These are phyloP conservation scores for Mortierella sp. DNA, from an alignment of 371 early-diverging fungal genomes.

Conservation along the genomic window DNA sequence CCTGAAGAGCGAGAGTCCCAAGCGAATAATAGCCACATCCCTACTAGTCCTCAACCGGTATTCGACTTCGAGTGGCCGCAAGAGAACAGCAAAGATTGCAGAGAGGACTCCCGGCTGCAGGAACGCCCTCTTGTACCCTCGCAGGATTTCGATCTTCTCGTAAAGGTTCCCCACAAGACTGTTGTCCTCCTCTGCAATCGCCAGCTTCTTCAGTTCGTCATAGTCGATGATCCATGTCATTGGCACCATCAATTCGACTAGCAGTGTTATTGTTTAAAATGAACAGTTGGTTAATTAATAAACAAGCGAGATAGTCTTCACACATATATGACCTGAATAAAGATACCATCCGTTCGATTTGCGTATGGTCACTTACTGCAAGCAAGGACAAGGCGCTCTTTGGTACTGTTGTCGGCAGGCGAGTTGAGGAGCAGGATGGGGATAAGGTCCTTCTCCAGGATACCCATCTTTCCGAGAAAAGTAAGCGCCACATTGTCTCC, in stretches of 20 bases:
- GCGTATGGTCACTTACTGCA: constrained; percentile 59
- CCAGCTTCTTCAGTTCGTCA: constrained; percentile 26
- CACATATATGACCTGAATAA: too few species aligned
- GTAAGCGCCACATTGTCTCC: constrained; percentile 73
- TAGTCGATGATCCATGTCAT: constrained; percentile 79
- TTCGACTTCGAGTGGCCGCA: constrained; percentile 67
- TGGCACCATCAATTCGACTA: constrained; percentile 82
- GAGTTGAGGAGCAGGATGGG: constrained; percentile 79
- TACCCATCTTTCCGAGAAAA: constrained; percentile 78
- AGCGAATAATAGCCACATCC: constrained; percentile 80
- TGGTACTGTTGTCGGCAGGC: constrained; percentile 47
- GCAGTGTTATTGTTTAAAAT: too few species aligned
- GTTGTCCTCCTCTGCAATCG: constrained; percentile 49
- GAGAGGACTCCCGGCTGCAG: constrained; percentile 68
- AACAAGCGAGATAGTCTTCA: too few species aligned
- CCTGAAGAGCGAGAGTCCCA: constrained; percentile 82
- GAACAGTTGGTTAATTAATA: too few species aligned
- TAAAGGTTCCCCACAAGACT: constrained; percentile 61
- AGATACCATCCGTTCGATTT: background rate
- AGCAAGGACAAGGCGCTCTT: constrained; percentile 68
- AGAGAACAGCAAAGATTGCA: constrained; percentile 59
- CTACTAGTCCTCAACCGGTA: constrained; percentile 70
- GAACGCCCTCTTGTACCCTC: constrained; percentile 79
- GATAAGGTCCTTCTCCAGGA: constrained; percentile 81
- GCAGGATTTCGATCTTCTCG: constrained; percentile 67